Evolutionary conservation across 1,284 basidiomycete genomes (phyloP).

Genomic region (Fomitopsis betulina): DNA sequence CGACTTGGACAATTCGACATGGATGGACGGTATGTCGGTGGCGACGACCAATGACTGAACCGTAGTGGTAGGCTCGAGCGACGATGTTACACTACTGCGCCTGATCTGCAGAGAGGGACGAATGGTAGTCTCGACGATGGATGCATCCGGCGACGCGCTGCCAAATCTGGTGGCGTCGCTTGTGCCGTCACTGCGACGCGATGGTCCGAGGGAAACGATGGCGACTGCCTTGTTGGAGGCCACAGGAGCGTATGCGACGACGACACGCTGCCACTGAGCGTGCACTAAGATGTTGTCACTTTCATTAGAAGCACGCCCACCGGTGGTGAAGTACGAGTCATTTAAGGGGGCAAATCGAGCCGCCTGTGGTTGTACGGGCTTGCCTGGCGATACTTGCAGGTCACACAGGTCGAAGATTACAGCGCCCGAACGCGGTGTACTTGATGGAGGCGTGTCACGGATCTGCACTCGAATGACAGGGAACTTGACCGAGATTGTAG

Average conservation of each 20-base stretch:
- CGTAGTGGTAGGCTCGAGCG: slow-evolving; percentile 6
- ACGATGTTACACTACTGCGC: slow-evolving; percentile 2
- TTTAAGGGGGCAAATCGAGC: slow-evolving; percentile 38
- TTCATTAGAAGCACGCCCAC: neutral
- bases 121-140: slow-evolving; percentile 3
- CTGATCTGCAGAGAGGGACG: slow-evolving; percentile 10
- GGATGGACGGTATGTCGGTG: slow-evolving; percentile 62
- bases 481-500: slow-evolving; percentile 32
- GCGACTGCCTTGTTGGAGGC: slow-evolving; percentile 27
- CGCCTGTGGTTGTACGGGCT: slow-evolving; percentile 18
- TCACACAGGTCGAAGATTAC: slow-evolving; percentile 61
- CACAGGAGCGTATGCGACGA: slow-evolving; percentile 42
- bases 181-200: neutral
- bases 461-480: slow-evolving; percentile 59
- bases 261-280: slow-evolving; percentile 39
- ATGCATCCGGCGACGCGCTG: slow-evolving; percentile 7
- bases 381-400: slow-evolving; percentile 37
- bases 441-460: slow-evolving; percentile 48
- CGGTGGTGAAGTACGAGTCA: slow-evolving; percentile 9
- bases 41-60: slow-evolving; percentile 39
- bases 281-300: slow-evolving; percentile 27
- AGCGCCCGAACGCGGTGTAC: slow-evolving; percentile 54
- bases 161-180: slow-evolving; percentile 6
- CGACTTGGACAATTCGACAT: slow-evolving; percentile 58
- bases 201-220: slow-evolving; percentile 29